Evolutionary conservation across 768 basidiomycete species (phyloP).

Genomic region (Asterophora lycoperdoides): DNA sequence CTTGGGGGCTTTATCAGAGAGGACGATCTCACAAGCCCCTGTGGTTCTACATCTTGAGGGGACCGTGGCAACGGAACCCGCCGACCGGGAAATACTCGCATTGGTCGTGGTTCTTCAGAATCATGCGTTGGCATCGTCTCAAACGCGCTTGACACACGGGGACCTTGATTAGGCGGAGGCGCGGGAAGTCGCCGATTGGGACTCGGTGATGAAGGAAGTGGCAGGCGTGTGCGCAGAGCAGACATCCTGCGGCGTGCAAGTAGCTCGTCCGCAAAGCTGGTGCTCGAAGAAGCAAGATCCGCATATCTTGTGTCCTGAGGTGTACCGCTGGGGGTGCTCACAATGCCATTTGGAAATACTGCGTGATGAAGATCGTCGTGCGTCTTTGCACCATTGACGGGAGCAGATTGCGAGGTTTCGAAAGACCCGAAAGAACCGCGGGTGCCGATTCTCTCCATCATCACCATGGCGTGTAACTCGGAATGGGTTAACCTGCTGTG

Average conservation of each 20-base stretch:
- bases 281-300: neutral
- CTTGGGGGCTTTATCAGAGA: slow-evolving; percentile 2
- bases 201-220: slow-evolving; percentile 3
- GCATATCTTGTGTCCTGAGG: neutral
- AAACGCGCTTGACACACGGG: slow-evolving; percentile 9
- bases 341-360: slow-evolving; percentile 27
- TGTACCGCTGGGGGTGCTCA: slow-evolving; percentile 26
- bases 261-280: slow-evolving; percentile 1
- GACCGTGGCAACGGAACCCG: neutral
- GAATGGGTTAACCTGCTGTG: slow-evolving; percentile 27
- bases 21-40: slow-evolving; percentile 5
- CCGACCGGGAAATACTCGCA: neutral
- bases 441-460: slow-evolving; percentile 27
- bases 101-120: slow-evolving; percentile 1
- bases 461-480: slow-evolving; percentile 33
- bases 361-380: slow-evolving; percentile 31
- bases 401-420: neutral
- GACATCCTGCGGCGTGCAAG: slow-evolving; percentile 1
- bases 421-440: slow-evolving; percentile 6
- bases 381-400: slow-evolving; percentile 12
- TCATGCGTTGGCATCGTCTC: slow-evolving; percentile 4
- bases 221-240: neutral
- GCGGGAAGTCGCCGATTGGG: slow-evolving; percentile 2
- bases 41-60: slow-evolving; percentile 1
- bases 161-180: slow-evolving; percentile 2